phyloP scores from a whole-genome alignment of 2,329 filamentous ascomycete genomes.

The Pseudogymnoascus sp. region DNA sequence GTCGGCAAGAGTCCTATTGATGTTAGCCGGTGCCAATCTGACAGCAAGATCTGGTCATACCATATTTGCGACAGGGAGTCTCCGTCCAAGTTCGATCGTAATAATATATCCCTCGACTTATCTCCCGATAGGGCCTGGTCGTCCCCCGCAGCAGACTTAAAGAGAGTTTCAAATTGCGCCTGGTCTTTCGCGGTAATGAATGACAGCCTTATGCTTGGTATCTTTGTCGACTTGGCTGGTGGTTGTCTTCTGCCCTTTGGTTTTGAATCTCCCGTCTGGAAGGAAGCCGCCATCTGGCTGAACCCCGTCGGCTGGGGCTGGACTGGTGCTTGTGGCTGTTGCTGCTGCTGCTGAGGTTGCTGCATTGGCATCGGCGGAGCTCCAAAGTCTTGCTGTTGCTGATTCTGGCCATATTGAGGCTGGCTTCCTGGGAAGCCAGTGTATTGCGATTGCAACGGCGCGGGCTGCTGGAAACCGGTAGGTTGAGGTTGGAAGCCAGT shows the following conservation, averaged over 20 bases:
- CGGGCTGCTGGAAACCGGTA: conserved; percentile 47
- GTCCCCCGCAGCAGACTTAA: conserved; percentile 88
- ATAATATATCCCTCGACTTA: conserved; percentile 78
- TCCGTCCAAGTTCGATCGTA: conserved; percentile 82
- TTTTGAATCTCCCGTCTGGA: conserved; percentile 42
- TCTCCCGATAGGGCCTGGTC: conserved; percentile 82
- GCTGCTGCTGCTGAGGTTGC: conserved; percentile 43
- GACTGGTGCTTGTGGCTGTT: conserved; percentile 48
- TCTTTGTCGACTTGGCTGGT: conserved; percentile 60
- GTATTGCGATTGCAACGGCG: conserved; percentile 48
- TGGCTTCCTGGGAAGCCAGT: conserved; percentile 47
- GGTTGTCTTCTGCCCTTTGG: conserved; percentile 39
- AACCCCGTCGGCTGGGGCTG: conserved; percentile 61
- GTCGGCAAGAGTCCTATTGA: conserved; percentile 73
- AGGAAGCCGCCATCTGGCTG: conserved; percentile 58
- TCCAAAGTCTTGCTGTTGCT: conserved; percentile 36
- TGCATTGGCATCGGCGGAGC: conserved; percentile 29
- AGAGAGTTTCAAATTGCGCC: conserved; percentile 92
- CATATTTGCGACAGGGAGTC: conserved; percentile 88
- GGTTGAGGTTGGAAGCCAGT: conserved; percentile 41
- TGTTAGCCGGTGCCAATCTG: conserved; percentile 14
- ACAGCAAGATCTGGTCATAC: conserved; percentile 39
- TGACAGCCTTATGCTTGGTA: conserved; percentile 86
- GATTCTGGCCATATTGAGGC: conserved; percentile 37
- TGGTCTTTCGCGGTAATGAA: conserved; percentile 96